Conservation (phyloP, 805 yeast genomes). For the Cyberlindnera euphorbiiphila region DNA sequence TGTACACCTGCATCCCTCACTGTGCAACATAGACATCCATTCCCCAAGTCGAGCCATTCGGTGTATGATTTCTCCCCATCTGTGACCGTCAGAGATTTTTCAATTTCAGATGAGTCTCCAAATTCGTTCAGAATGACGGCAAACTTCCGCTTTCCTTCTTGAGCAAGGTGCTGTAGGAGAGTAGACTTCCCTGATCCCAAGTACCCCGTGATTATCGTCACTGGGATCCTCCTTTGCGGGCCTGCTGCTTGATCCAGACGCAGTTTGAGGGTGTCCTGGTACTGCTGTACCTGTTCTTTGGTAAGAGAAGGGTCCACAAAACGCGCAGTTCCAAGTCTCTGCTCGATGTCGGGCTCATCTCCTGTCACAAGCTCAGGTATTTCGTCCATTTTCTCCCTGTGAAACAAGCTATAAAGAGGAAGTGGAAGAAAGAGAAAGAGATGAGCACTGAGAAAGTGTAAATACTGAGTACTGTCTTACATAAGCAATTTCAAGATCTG, state of each 20-base stretch:
- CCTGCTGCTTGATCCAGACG: constrained; percentile 8
- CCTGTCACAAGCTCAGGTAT: constrained; percentile 28
- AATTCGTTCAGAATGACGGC: constrained; percentile 92
- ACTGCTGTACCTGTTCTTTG: constrained; percentile 16
- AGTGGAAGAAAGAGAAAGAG: too few relatives aligned
- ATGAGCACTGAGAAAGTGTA: too few relatives aligned
- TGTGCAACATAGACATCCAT: constrained; percentile 95
- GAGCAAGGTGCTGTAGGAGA: constrained; percentile 68
- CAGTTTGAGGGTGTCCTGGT: constrained; percentile 18
- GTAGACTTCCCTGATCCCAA: constrained; percentile 95
- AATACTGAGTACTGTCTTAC: too few relatives aligned
- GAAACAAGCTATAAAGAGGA: too few relatives aligned
- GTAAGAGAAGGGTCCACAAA: constrained; percentile 16
- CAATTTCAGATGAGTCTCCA: constrained; percentile 88
- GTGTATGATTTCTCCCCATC: constrained; percentile 55
- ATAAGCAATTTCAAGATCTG: too few relatives aligned
- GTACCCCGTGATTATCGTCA: constrained; percentile 92
- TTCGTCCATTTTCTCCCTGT: too few relatives aligned
- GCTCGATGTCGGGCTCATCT: too few relatives aligned
- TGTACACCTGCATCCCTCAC: constrained; percentile 93
- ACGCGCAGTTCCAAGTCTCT: constrained; percentile 18
- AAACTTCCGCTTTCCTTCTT: constrained; percentile 62
- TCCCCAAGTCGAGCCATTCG: constrained; percentile 95
- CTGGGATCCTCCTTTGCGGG: constrained; percentile 58
- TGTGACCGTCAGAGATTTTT: constrained; percentile 73